Evolutionary conservation across 345 rosid genomes (phyloP).

Genomic region (Populus ilicifolia): DNA sequence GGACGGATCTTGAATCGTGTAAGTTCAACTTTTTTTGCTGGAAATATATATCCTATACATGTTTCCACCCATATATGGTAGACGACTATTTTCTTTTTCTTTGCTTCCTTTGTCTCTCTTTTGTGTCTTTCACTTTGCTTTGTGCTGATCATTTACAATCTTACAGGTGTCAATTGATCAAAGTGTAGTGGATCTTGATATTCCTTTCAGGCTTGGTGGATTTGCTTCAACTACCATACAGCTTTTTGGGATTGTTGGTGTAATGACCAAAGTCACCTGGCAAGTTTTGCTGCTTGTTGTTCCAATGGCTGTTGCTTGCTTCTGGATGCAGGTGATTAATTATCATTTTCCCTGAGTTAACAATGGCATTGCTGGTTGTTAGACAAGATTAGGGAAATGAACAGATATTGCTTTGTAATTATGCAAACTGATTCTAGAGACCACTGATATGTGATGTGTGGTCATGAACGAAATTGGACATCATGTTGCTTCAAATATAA

Average conservation of each 20-base stretch:
- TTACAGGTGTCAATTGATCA: constrained; percentile 95
- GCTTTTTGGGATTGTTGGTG: constrained; percentile 89
- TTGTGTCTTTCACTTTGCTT: neutral
- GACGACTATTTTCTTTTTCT: neutral
- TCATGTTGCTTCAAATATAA: neutral
- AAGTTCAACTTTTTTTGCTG: constrained; percentile 26
- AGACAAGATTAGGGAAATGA: constrained; percentile 7
- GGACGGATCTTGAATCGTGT: constrained; percentile 97
- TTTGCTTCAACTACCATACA: constrained; percentile 99
- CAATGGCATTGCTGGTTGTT: constrained; percentile 6
- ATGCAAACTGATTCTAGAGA: neutral
- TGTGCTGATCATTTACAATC: neutral
- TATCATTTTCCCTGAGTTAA: neutral
- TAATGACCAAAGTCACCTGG: constrained; percentile 96
- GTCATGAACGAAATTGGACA: neutral
- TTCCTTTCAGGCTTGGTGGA: constrained; percentile 98
- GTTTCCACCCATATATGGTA: neutral
- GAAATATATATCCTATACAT: neutral
- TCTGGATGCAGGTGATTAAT: constrained; percentile 93
- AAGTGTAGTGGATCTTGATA: constrained; percentile 98
- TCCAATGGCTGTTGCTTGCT: constrained; percentile 96
- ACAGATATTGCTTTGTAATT: neutral
- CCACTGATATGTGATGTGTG: neutral
- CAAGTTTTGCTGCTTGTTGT: constrained; percentile 93
- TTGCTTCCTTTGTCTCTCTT: neutral